Evolutionary conservation across 495 filamentous ascomycete genomes (phyloP), one percentile per base, ranked within the genome.

Genomic region (Echria macrotheca): DNA sequence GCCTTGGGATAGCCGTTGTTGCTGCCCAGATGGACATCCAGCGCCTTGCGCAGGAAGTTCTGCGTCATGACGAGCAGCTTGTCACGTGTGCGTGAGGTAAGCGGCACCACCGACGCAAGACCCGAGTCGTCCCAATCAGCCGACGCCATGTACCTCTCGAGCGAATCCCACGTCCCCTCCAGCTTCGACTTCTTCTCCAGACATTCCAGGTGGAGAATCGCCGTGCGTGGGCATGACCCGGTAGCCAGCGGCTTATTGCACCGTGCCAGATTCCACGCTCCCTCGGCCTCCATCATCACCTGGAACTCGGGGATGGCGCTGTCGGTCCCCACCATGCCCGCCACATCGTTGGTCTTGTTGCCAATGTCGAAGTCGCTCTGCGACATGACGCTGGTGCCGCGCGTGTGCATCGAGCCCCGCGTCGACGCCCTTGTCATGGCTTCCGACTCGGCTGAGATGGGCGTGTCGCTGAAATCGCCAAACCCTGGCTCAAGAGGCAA

Each of bases 61-160:
- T 83, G 80, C 7, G 80, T 81, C 39, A 82, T 81, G 32, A 78
- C 80, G 12, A 82, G 71, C 44, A 84, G 72, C 63, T 75, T 79
- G 57, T 84, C 80, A n/a, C 80, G 71, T 26, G 78, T 77, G 21
- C 66, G 63, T 10, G 74, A 58, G 3, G 64, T 67, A 23, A 83
- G 59, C 7, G 73, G 69, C 18, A 74, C 71, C 7, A 75, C 70
- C 5, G 64, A 66, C 18, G 70, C 61, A 44, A 75, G 59, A 35
- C 78, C 74, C 25, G 60, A 49, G 7, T 55, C 54, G 25, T 67
- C 53, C 62, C 63, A 57, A 39, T 69, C 56, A 5, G 57, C 56
- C 29, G 60, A 50, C 29, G 69, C 59, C 18, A 73, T 52, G 32
- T 70, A 65, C 26, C 63, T 54, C 39, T 72, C 69, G 53, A 75